Evolutionary conservation across 2,329 filamentous ascomycete genomes (phyloP).

Genomic region (Mycosphaerella sp.): DNA sequence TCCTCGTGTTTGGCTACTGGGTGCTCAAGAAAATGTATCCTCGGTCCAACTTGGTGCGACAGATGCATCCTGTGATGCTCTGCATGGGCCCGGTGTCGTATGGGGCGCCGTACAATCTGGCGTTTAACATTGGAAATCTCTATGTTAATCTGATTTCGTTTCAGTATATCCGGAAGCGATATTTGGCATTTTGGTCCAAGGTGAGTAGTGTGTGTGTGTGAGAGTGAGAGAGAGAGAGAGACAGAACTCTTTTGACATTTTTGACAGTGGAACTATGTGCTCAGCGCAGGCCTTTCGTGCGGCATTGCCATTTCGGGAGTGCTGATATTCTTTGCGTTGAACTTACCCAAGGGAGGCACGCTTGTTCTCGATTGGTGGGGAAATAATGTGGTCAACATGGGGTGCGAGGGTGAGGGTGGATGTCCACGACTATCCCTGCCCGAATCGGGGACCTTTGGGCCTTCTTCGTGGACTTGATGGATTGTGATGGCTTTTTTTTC

Average conservation of each 20-base stretch:
- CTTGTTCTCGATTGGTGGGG: constrained; percentile 9
- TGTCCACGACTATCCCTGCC: constrained; percentile 3
- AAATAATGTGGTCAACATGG: background rate
- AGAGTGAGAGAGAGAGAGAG: background rate
- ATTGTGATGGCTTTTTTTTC: background rate
- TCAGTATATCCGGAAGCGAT: constrained; percentile 6
- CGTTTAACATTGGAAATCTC: constrained; percentile 2
- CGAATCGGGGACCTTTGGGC: constrained; percentile 5
- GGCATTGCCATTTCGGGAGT: constrained; percentile 9
- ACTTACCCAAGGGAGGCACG: constrained; percentile 2
- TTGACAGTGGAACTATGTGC: constrained; percentile 10
- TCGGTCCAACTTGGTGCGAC: background rate
- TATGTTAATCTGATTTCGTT: constrained; percentile 10
- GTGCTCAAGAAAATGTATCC: constrained; percentile 3
- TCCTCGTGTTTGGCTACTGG: constrained; percentile 8
- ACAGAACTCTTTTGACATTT: too few species aligned
- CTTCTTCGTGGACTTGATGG: background rate
- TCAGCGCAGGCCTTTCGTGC: constrained; percentile 6
- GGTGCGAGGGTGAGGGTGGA: constrained; percentile 6
- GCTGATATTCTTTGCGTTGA: constrained; percentile 11
- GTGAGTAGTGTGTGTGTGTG: background rate
- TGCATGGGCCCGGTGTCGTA: constrained; percentile 9
- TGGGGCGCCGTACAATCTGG: constrained; percentile 8
- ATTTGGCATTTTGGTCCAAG: constrained; percentile 11
- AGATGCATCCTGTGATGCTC: constrained; percentile 5